Evolutionary conservation across 208 protist species (phyloP).

Genomic region (Acanthamoeba pearcei): DNA sequence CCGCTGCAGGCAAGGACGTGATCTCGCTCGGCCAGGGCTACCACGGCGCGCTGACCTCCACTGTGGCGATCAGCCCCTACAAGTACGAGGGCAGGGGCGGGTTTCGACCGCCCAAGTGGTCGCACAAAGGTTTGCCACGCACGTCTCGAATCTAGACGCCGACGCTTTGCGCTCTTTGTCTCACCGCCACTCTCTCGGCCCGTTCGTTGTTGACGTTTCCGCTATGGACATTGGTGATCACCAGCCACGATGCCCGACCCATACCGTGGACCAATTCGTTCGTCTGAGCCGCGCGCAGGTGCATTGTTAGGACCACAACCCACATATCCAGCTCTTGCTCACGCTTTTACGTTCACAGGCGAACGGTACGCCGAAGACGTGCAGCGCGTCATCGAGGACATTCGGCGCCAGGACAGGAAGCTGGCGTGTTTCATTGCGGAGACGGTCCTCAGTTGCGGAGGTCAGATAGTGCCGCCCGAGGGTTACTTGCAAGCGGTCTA

Average conservation of each 20-base stretch:
- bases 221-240: not conserved
- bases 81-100: conserved; percentile 67
- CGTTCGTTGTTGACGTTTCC: not conserved
- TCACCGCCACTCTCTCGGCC: not conserved
- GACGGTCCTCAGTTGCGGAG: conserved; percentile 51
- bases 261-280: conserved; percentile 8
- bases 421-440: conserved; percentile 60
- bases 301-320: not conserved
- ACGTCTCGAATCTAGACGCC: not conserved
- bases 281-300: not conserved
- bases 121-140: not conserved
- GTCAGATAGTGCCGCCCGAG: conserved; percentile 61
- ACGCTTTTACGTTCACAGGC: not conserved
- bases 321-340: not conserved
- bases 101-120: conserved; percentile 29
- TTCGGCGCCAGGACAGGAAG: not conserved
- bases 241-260: conserved; percentile 32
- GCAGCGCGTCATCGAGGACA: not conserved
- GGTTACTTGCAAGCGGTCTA: conserved; percentile 75
- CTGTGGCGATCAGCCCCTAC: conserved; percentile 56
- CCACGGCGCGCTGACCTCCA: conserved; percentile 29
- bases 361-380: conserved; percentile 56
- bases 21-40: conserved; percentile 60
- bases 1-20: conserved; percentile 13
- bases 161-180: not conserved